Conservation (phyloP, 2,329 filamentous ascomycete species). For the Drechslerella coelobrocha region DNA sequence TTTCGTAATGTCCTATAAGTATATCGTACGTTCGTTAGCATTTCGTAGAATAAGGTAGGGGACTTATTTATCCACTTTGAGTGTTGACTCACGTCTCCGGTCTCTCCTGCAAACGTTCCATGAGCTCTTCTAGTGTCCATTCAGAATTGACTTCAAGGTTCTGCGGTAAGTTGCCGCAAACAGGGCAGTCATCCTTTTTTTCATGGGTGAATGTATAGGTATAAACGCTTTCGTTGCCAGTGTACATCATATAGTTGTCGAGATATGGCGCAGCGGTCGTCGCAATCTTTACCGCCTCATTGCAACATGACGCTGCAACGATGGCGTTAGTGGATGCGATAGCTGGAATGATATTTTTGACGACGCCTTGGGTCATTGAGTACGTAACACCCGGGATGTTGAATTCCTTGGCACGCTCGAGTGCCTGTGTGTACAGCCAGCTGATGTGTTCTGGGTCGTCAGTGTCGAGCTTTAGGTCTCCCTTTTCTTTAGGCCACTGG, state of each 20-base stretch:
- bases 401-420: slow-evolving; percentile 82
- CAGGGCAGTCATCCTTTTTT: slow-evolving; percentile 91
- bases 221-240: slow-evolving; percentile 92
- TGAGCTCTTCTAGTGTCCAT: slow-evolving; percentile 78
- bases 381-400: slow-evolving; percentile 93
- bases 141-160: slow-evolving; percentile 74
- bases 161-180: slow-evolving; percentile 84
- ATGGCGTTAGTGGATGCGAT: slow-evolving; percentile 98
- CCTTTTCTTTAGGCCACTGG: slow-evolving; percentile 86
- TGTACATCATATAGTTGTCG: slow-evolving; percentile 99
- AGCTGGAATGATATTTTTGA: slow-evolving; percentile 99
- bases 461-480: slow-evolving; percentile 85
- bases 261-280: slow-evolving; percentile 81
- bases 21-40: slow-evolving; percentile 2
- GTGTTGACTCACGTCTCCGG: slow-evolving; percentile 71
- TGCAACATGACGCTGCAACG: slow-evolving; percentile 92
- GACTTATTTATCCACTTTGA: background rate
- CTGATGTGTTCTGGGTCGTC: slow-evolving; percentile 96
- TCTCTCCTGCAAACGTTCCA: slow-evolving; percentile 80
- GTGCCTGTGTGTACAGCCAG: slow-evolving; percentile 91
- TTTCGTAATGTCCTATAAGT: slow-evolving; percentile 70
- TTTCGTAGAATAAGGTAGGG: background rate
- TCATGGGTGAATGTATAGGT: slow-evolving; percentile 97
- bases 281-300: slow-evolving; percentile 93
- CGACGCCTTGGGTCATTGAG: slow-evolving; percentile 91